Evolutionary conservation across 176 grass and related monocot genomes (phyloP).

Genomic region (Aegilops speltoides): DNA sequence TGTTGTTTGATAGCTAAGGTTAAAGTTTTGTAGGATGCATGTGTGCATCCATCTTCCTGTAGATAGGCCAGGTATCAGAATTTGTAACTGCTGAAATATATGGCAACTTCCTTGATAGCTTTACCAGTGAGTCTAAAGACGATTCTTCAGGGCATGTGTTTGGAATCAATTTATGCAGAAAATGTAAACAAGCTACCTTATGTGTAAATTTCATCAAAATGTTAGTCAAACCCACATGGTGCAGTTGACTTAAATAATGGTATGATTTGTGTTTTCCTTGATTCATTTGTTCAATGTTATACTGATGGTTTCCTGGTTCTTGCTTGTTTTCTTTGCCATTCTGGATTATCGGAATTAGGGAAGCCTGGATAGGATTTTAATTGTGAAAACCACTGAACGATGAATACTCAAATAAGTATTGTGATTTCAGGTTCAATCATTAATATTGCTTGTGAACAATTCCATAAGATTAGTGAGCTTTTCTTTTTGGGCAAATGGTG

Average conservation of each 20-base stretch:
- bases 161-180: conserved; percentile 1
- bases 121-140: not conserved
- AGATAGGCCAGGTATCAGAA: not conserved
- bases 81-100: conserved; percentile 20
- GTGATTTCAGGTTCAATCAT: conserved; percentile 1
- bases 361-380: not conserved
- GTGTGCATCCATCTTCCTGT: not conserved
- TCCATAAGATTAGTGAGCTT: not conserved
- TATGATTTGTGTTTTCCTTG: not conserved
- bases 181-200: conserved; percentile 26
- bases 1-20: not conserved
- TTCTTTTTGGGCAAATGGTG: not conserved
- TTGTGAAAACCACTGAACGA: not conserved
- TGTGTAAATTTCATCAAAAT: conserved; percentile 24
- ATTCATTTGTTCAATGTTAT: not conserved
- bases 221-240: conserved; percentile 17
- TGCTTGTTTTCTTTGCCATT: not conserved
- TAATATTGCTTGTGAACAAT: not conserved
- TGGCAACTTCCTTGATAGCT: conserved; percentile 1
- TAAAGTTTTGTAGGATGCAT: not conserved
- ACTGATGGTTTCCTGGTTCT: conserved; percentile 10
- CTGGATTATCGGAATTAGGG: not conserved
- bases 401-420: not conserved
- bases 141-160: not conserved
- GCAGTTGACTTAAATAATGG: not conserved